Evolutionary conservation across 306 rosid genomes (phyloP).

Genomic region (Potentilla sterilis): DNA sequence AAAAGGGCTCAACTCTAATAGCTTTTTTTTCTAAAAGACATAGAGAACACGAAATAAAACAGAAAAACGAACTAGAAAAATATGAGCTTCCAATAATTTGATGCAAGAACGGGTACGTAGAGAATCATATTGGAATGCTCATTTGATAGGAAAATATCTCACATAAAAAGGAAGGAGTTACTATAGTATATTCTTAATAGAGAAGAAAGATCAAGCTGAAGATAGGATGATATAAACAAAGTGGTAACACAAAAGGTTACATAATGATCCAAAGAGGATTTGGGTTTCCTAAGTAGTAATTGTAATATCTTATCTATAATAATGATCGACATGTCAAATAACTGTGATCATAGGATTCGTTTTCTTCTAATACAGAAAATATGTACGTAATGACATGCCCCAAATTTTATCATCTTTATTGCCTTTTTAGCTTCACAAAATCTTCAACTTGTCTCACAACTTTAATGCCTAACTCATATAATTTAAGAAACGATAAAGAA

Average conservation of each 20-base stretch:
- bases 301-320: not conserved
- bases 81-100: slow-evolving; percentile 1
- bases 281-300: not conserved
- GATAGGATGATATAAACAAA: not conserved
- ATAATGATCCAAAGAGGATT: not conserved
- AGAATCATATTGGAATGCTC: not conserved
- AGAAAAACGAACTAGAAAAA: not conserved
- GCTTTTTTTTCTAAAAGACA: no score
- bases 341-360: not conserved
- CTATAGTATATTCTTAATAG: not conserved
- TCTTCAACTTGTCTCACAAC: slow-evolving; percentile 53
- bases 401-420: slow-evolving; percentile 53
- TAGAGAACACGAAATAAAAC: not conserved
- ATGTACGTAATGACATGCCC: slow-evolving; percentile 7
- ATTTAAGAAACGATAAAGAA: slow-evolving; percentile 23
- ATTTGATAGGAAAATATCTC: not conserved
- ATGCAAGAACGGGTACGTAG: not conserved
- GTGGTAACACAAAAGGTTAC: not conserved
- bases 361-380: slow-evolving; percentile 11
- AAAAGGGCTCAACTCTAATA: no score
- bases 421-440: slow-evolving; percentile 41
- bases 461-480: slow-evolving; percentile 46
- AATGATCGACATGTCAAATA: not conserved
- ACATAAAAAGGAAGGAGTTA: not conserved
- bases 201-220: not conserved